Evolutionary conservation across 2,329 filamentous ascomycete species (phyloP), one percentile per base, ranked within the genome.

Genomic region (Colletotrichum lentis): DNA sequence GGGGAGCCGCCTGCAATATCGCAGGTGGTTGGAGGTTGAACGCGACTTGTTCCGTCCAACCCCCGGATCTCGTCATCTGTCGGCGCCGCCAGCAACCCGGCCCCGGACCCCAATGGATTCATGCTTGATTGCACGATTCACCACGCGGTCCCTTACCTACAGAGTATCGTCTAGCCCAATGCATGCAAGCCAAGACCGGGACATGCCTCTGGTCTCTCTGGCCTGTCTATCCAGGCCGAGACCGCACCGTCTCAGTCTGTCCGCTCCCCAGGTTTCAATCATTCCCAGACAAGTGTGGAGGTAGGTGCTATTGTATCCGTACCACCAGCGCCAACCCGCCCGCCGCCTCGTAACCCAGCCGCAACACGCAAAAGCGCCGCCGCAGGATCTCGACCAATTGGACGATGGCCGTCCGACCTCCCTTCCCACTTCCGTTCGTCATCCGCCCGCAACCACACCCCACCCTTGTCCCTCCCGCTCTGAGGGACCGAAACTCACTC

Each of bases 401-500:
- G 65, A 64, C 65, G 55, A 68, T 59, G 65, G 55, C 65, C 65
- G 65, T 59, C 46, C 65, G 22, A 68, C 65, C 49, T 68, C 59
- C 57, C 18, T 65, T 49, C 58, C 53, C 41, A 43, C 12, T 44
- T 57, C 41, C 54, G 41, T 57, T 31, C 54, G 12, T 35, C 24
- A 46, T 24, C 11, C 35, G 37, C 37, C 53, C 53, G 53, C 31
- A 55, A 43, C 14, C 35, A 37, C n/a, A 31, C 52, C 31, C 53
- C 55, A 57, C 55, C 41, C 41, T 37, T 46, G 55, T 31, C 55
- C 55, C 55, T 35, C 24, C n/a, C 22, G 14, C 55, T 52, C 55
- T 24, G 55, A 35, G 46, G 27, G 27, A 31, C 27, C 27, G 27
- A 31, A 31, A 31, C 27, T 8, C 27, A 57, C 55, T 57, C 41